Conservation (phyloP, 768 basidiomycete genomes). For the Lentinula guzmanii region DNA sequence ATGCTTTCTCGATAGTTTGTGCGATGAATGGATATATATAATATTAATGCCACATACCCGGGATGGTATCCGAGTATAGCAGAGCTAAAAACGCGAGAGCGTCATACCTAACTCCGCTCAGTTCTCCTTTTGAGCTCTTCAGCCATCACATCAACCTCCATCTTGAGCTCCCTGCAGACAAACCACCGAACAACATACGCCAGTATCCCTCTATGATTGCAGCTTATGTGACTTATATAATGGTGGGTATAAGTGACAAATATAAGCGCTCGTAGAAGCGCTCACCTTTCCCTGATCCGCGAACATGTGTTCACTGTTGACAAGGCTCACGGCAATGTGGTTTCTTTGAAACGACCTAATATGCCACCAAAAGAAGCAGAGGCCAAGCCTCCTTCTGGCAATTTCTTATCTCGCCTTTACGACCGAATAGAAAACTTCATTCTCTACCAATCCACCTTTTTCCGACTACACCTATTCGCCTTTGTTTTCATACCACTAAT, state of each 20-base stretch:
- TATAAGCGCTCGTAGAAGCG: no score
- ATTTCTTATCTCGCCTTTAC: background rate
- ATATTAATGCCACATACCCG: no score
- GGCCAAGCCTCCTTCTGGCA: background rate
- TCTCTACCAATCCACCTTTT: constrained; percentile 38
- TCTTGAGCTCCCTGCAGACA: constrained; percentile 32
- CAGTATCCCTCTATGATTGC: constrained; percentile 29
- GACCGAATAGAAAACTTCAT: constrained; percentile 1
- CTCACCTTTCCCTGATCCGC: no score
- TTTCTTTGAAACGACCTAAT: background rate
- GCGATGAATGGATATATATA: no score
- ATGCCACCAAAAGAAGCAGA: background rate
- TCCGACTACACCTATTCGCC: constrained; percentile 41
- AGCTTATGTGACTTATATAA: no score
- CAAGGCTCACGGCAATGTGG: background rate
- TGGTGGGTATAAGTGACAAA: no score
- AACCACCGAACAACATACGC: constrained; percentile 49
- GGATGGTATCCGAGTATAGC: no score
- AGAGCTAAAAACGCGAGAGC: no score
- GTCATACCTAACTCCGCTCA: constrained; percentile 22
- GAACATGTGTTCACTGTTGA: no score
- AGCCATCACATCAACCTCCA: constrained; percentile 49
- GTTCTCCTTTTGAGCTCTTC: constrained; percentile 48
- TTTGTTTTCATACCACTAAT: constrained; percentile 57
- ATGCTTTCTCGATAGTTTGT: no score